Evolutionary conservation across 2,329 filamentous ascomycete genomes (phyloP), one percentile per base, ranked within the genome.

Genomic region (Penicillium sp.): DNA sequence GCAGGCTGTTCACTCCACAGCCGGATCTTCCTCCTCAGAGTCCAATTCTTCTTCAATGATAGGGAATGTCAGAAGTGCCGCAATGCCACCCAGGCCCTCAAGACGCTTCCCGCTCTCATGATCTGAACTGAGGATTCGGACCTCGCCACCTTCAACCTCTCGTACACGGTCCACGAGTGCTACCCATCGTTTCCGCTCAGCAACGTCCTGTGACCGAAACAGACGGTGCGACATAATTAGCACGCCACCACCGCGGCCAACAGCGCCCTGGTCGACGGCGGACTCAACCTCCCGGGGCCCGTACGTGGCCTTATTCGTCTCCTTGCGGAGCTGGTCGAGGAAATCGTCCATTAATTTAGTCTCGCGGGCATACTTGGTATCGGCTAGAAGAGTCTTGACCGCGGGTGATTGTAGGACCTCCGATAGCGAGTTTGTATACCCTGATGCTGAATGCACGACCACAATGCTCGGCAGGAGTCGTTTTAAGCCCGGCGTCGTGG

Each of bases 301-400:
- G 65, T 98, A 98, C 77, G 90, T 95, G 2, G 90, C 91, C 41
- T 86, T 80, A 2, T 87, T 86, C 51, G 96, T 90, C 48, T 97
- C 90, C 44, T 80, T 80, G 36, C 90, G 82, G 43, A 98, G 72
- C 45, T 87, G 74, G 0, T 82, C 78, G 54, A 86, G 81, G 60
- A 97, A 89, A 30, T 82, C 79, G 56, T 97, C 89, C 81, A 98
- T 89, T 45, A 87, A 74, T 25, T 76, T 78, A 1, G 88, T 88
- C 66, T 96, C 90, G 45, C 82, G 80, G 2, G 87, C 83, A 61
- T 93, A 96, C 58, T 91, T 93, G 50, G 89, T 93, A 61, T 96
- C 83, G 45, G 84, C 83, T 57, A 97, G 80, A 50, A 85, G 84
- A 1, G 78, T 76, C 35, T 84, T 76, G 7, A 96, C 87, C 40